Conservation (phyloP, 108 stramenopile genomes). For the Parmales sp. region DNA sequence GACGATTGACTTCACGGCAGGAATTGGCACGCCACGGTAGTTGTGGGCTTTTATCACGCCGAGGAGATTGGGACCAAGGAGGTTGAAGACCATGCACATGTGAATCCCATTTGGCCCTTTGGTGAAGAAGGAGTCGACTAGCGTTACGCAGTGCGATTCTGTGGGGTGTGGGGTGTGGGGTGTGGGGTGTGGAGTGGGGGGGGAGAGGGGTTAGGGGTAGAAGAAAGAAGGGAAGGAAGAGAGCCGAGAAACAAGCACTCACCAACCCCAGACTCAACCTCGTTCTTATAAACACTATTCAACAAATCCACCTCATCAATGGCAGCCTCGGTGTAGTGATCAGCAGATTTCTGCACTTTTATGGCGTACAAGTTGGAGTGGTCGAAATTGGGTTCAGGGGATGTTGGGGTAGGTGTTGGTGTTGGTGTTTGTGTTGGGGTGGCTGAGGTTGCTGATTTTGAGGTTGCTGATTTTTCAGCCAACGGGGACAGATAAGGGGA, state of each 20-base stretch:
- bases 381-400: too few relatives aligned
- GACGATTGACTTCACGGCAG: slow-evolving; percentile 78
- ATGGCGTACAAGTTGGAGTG: slow-evolving; percentile 53
- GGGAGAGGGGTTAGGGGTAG: neutral
- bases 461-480: too few relatives aligned
- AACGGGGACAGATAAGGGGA: neutral
- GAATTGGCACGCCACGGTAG: slow-evolving; percentile 86
- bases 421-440: too few relatives aligned
- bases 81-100: slow-evolving; percentile 96
- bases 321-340: slow-evolving; percentile 95
- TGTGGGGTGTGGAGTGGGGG: neutral
- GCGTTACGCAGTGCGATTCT: slow-evolving; percentile 32
- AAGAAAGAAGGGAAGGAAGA: too few relatives aligned
- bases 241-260: too few relatives aligned
- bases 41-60: slow-evolving; percentile 87
- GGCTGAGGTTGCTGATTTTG: too few relatives aligned
- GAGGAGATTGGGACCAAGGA: slow-evolving; percentile 90
- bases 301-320: slow-evolving; percentile 93
- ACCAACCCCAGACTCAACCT: neutral
- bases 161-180: too few relatives aligned
- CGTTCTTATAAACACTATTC: slow-evolving; percentile 56
- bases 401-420: too few relatives aligned
- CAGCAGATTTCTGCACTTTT: slow-evolving; percentile 94
- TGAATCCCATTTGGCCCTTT: slow-evolving; percentile 89
- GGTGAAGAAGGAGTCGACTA: slow-evolving; percentile 90